phyloP scores from a whole-genome alignment of 805 yeast species.

The Blastobotrys attinorum region DNA sequence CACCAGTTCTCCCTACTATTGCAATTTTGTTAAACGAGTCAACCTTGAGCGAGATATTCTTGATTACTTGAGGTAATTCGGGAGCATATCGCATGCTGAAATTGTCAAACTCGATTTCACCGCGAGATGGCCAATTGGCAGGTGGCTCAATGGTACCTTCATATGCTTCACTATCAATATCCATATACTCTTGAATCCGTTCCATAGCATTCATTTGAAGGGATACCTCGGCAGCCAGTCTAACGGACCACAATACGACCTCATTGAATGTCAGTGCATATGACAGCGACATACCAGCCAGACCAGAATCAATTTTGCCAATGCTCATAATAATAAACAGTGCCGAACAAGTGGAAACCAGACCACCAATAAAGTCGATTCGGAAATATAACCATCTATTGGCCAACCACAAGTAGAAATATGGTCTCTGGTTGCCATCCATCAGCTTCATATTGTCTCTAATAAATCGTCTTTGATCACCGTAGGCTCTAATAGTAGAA shows the following conservation, averaged over 20 bases:
- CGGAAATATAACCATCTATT: constrained; percentile 91
- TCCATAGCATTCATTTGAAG: constrained; percentile 97
- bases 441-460: constrained; percentile 70
- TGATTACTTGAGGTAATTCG: constrained; percentile 84
- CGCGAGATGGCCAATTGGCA: constrained; percentile 73
- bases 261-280: constrained; percentile 87
- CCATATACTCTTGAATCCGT: constrained; percentile 79
- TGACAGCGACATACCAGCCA: constrained; percentile 90
- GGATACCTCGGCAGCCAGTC: constrained; percentile 84
- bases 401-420: constrained; percentile 90
- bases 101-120: constrained; percentile 67
- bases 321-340: constrained; percentile 64
- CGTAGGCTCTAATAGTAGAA: constrained; percentile 91
- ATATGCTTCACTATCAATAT: constrained; percentile 75
- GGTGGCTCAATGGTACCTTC: constrained; percentile 59
- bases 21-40: constrained; percentile 78
- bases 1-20: constrained; percentile 97
- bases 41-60: constrained; percentile 75
- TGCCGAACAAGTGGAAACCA: constrained; percentile 75
- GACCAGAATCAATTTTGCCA: constrained; percentile 72
- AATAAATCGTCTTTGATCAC: constrained; percentile 81
- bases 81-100: constrained; percentile 85
- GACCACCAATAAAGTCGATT: constrained; percentile 75
- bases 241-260: constrained; percentile 84
- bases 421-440: constrained; percentile 83